Base-by-base conservation (phyloP, 306 rosid genomes). In the Myrica gale region DNA sequence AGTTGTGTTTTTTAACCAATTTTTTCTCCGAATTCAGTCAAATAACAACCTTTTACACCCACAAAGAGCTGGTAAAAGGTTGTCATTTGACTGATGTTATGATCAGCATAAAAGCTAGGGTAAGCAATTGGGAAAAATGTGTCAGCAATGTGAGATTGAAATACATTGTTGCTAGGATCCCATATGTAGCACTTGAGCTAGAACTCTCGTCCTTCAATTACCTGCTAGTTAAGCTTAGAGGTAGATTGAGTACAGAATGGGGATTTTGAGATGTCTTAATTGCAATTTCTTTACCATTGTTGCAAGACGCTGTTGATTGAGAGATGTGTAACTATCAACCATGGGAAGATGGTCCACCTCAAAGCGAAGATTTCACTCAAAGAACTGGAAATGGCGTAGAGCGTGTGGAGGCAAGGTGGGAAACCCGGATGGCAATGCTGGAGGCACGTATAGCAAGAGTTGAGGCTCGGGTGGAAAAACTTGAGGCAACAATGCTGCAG, bases 401-500 rank as follows among this genome's bases (percentile, higher is more conserved):
- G 15, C 48, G 50, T 42, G 23, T 45, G 44, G 73, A 56, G 42
- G 67, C 56, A 10, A 72, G 67, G 68, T 72, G 67, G 77, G 73
- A 58, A 52, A 76, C 43, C 3, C 71, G 77, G 52, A 42, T 72
- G 73, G 77, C 77, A 51, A 44, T 23, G 52, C 17, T 78, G 41
- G 82, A 78, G 56, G 82, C 62, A 11, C 66, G 77, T 16, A 65
- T 78, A 55, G 23, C 82, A 41, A 53, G 72, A 10, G 73, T 78
- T 39, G 77, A 72, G 77, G 68, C 73, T 42, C 73, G 68, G 73
- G 58, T 72, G 41, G 77, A 72, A 65, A 78, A 13, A 72, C 82
- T 78, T 0, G 77, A 78, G 77, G 41, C 77, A 63, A 53, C 43
- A 20, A 62, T 72, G 77, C 41, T 62, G 26, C 16, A 71, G 54